These are phyloP conservation scores for Akanthomyces uredinophilus DNA, from an alignment of 2,329 filamentous ascomycete genomes.

Conservation along the genomic window DNA sequence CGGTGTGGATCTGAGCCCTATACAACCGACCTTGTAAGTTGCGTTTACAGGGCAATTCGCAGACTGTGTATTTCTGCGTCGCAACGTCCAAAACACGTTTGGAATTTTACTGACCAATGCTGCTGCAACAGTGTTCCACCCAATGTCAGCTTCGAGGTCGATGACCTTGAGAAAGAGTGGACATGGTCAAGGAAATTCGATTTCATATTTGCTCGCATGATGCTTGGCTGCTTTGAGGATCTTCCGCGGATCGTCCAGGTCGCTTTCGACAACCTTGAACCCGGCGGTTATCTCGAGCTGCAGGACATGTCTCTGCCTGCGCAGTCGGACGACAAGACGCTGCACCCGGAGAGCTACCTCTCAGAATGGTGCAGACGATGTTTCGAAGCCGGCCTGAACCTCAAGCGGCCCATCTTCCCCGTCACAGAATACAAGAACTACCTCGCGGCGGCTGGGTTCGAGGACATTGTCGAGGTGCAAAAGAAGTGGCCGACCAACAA, in stretches of 20 bases:
- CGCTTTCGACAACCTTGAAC: slow-evolving; percentile 32
- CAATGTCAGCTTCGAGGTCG: slow-evolving; percentile 44
- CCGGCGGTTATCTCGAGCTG: slow-evolving; percentile 41
- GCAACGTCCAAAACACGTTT: too few relatives aligned
- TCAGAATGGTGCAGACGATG: slow-evolving; percentile 26
- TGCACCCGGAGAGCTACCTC: slow-evolving; percentile 25
- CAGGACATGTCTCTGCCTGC: slow-evolving; percentile 37
- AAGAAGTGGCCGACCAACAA: slow-evolving; percentile 46
- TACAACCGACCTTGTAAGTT: slow-evolving; percentile 32
- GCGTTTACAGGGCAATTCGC: slow-evolving; percentile 6
- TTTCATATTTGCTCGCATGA: slow-evolving; percentile 35
- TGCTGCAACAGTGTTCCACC: slow-evolving; percentile 36
- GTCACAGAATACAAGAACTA: slow-evolving; percentile 28
- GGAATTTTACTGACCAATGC: background rate
- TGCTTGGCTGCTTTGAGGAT: slow-evolving; percentile 32
- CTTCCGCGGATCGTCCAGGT: slow-evolving; percentile 34
- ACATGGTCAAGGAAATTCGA: slow-evolving; percentile 35
- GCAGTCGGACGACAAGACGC: slow-evolving; percentile 37
- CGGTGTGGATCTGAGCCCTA: slow-evolving; percentile 39
- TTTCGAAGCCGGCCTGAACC: slow-evolving; percentile 25
- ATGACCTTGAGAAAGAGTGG: slow-evolving; percentile 39
- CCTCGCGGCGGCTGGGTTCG: slow-evolving; percentile 48
- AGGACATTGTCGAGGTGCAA: slow-evolving; percentile 42
- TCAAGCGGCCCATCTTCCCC: slow-evolving; percentile 28
- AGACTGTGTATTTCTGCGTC: background rate